Evolutionary conservation across 345 rosid species (phyloP).

Genomic region (Lepidium aucheri): DNA sequence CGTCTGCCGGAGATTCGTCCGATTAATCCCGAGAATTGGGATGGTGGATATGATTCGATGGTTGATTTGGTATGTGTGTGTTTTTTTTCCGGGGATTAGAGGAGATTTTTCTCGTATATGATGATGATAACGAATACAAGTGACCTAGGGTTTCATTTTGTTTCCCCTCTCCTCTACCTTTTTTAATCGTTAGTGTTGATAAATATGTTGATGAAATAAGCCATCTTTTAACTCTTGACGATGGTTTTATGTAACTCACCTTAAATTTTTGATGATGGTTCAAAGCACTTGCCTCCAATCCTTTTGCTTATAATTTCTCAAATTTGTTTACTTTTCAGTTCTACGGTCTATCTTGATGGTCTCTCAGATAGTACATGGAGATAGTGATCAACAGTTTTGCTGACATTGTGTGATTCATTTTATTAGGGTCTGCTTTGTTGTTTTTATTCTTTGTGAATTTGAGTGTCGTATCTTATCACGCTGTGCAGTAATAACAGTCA

Average conservation of each 20-base stretch:
- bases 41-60: background rate
- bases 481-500: background rate
- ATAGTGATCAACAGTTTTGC: background rate
- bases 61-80: constrained; percentile 13
- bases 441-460: background rate
- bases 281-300: background rate
- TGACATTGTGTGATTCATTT: background rate
- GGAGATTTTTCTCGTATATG: constrained; percentile 4
- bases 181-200: constrained; percentile 4
- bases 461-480: background rate
- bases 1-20: constrained; percentile 15
- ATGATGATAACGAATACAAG: constrained; percentile 5
- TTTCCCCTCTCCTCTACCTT: background rate
- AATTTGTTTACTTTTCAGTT: background rate
- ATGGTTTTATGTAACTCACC: constrained; percentile 14
- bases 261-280: constrained; percentile 1
- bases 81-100: background rate
- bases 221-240: constrained; percentile 9
- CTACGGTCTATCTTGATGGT: background rate
- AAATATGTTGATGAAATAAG: constrained; percentile 19
- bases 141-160: constrained; percentile 8
- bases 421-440: background rate
- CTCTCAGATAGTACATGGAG: background rate
- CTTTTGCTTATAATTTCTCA: background rate
- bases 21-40: background rate